Evolutionary conservation across 1,284 basidiomycete genomes (phyloP).

Genomic region (Irpex sp.): DNA sequence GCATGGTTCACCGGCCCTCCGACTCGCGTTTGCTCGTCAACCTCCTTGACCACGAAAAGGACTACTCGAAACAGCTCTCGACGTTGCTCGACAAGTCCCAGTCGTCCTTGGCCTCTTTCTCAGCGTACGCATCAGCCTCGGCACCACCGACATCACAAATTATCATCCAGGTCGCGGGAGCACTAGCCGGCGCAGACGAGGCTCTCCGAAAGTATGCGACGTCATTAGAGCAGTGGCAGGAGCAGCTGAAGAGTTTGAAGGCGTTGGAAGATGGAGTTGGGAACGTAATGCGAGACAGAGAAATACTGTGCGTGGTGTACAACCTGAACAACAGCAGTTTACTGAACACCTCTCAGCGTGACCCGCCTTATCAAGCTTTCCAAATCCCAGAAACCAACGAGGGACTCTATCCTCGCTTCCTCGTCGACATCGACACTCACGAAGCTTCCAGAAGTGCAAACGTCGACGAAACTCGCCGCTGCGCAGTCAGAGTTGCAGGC

Average conservation of each 20-base stretch:
- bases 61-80: conserved; percentile 59
- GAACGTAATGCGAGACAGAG: conserved; percentile 66
- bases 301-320: conserved; percentile 62
- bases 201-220: conserved; percentile 57
- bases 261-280: conserved; percentile 62
- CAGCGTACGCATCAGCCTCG: conserved; percentile 69
- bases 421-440: conserved; percentile 33
- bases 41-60: conserved; percentile 66
- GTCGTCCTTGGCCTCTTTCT: conserved; percentile 60
- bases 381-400: conserved; percentile 48
- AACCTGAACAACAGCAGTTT: background rate
- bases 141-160: conserved; percentile 52
- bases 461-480: conserved; percentile 49
- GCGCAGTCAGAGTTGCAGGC: conserved; percentile 76
- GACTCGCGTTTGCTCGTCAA: conserved; percentile 69
- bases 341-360: conserved; percentile 41
- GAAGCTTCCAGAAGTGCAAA: conserved; percentile 30
- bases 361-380: conserved; percentile 75
- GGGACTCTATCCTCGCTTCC: conserved; percentile 39
- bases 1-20: conserved; percentile 68
- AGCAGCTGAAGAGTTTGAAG: conserved; percentile 51
- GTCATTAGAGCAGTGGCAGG: conserved; percentile 63
- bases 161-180: conserved; percentile 56
- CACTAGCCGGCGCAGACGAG: conserved; percentile 61
- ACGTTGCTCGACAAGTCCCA: conserved; percentile 55